A percentile compares a stretch with the other conserved stretches of the same genome.
Conservation (phyloP, 495 filamentous ascomycete species). For the Evansstolkia leycettana region DNA sequence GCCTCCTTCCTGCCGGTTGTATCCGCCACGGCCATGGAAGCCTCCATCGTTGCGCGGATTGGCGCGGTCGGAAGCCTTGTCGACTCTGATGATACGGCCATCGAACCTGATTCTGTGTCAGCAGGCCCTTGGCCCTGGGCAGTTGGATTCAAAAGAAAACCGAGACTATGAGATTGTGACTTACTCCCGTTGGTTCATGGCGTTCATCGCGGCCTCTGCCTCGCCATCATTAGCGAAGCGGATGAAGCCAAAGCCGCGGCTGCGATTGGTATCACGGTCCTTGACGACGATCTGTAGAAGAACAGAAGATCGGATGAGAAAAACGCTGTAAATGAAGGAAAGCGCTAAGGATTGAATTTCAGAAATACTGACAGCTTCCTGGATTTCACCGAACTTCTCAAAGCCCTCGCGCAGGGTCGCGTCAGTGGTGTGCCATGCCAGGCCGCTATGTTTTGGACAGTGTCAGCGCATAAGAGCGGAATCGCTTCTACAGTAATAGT, state of each 20-base stretch:
- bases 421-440: constrained; percentile 97
- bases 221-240: constrained; percentile 72
- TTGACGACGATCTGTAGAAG: constrained; percentile 77
- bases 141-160: neutral
- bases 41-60: constrained; percentile 24
- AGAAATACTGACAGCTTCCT: constrained; percentile 77
- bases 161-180: constrained; percentile 13
- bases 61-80: constrained; percentile 80
- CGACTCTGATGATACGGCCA: constrained; percentile 88
- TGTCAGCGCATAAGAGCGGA: constrained; percentile 2
- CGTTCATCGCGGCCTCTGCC: constrained; percentile 64
- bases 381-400: constrained; percentile 73
- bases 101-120: constrained; percentile 58
- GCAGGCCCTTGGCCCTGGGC: constrained; percentile 2
- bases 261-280: constrained; percentile 90
- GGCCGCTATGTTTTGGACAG: constrained; percentile 48
- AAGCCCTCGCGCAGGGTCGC: constrained; percentile 70
- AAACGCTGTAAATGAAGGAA: constrained; percentile 3
- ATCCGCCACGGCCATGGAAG: constrained; percentile 35
- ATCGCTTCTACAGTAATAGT: no score
- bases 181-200: constrained; percentile 94
- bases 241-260: constrained; percentile 96
- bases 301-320: constrained; percentile 9
- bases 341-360: neutral
- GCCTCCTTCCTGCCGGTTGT: constrained; percentile 23